Conservation (phyloP, 768 basidiomycete genomes). For the Galerina sulciceps region DNA sequence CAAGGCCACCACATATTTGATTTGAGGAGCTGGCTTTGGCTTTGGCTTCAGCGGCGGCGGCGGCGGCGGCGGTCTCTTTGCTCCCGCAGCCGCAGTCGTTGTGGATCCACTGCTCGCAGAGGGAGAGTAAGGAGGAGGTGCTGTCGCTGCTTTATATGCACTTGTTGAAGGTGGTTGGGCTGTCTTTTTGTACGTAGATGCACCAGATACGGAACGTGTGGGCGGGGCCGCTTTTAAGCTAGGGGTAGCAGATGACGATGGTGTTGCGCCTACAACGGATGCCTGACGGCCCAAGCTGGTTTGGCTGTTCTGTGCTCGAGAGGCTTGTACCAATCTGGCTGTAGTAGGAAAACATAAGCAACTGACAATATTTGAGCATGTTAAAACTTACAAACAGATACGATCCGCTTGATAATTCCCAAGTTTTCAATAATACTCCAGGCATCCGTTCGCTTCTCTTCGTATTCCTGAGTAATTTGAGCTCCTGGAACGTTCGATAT, state of each 20-base stretch:
- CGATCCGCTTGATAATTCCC: slow-evolving; percentile 79
- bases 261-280: slow-evolving; percentile 27
- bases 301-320: slow-evolving; percentile 34
- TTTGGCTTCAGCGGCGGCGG: slow-evolving; percentile 92
- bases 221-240: slow-evolving; percentile 41
- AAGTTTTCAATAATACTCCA: slow-evolving; percentile 79
- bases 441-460: slow-evolving; percentile 82
- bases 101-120: slow-evolving; percentile 18
- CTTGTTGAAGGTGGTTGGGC: slow-evolving; percentile 60
- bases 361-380: background rate
- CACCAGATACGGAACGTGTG: slow-evolving; percentile 32
- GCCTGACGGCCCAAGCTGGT: slow-evolving; percentile 34
- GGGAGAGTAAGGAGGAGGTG: slow-evolving; percentile 41
- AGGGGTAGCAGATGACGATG: slow-evolving; percentile 39
- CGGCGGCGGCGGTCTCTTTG: slow-evolving; percentile 85
- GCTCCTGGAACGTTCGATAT: slow-evolving; percentile 64
- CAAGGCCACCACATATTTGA: slow-evolving; percentile 86
- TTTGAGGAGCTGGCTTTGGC: slow-evolving; percentile 66
- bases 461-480: slow-evolving; percentile 79
- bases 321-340: slow-evolving; percentile 74
- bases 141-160: slow-evolving; percentile 26
- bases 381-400: slow-evolving; percentile 75
- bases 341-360: background rate
- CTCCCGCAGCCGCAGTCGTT: slow-evolving; percentile 41
- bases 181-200: slow-evolving; percentile 46